These are phyloP conservation scores for Neoboletus brunneissimus DNA, from an alignment of 768 basidiomycete genomes.

Conservation along the genomic window DNA sequence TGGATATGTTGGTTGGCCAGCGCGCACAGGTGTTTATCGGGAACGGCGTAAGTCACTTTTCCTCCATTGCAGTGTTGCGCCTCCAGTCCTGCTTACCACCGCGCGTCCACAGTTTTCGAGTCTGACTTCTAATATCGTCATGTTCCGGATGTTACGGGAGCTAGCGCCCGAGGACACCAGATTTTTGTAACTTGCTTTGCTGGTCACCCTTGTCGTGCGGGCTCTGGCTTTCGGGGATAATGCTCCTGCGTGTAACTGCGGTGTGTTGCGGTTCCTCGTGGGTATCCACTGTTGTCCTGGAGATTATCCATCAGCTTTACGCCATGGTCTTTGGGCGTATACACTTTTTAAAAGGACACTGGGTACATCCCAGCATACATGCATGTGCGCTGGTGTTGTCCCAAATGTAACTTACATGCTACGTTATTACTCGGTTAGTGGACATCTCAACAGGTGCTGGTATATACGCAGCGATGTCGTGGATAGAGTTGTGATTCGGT, in stretches of 20 bases:
- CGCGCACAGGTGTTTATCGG: constrained; percentile 65
- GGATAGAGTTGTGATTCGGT: background rate
- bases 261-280: background rate
- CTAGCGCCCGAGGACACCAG: constrained; percentile 36
- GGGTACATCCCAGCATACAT: background rate
- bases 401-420: constrained; percentile 1
- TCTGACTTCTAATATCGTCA: constrained; percentile 45
- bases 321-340: background rate
- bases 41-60: constrained; percentile 54
- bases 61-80: background rate
- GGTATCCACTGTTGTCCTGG: background rate
- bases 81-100: background rate
- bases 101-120: constrained; percentile 42
- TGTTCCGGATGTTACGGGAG: constrained; percentile 41
- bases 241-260: background rate
- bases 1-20: constrained; percentile 69
- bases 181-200: constrained; percentile 35
- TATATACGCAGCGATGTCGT: background rate
- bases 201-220: background rate
- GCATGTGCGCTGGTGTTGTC: background rate
- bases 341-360: constrained; percentile 1
- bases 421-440: constrained; percentile 5
- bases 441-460: background rate
- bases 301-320: background rate
- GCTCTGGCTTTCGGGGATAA: background rate